These are phyloP conservation scores for Schoenoplectus triqueter DNA, from an alignment of 202 grass and related monocot species.

Conservation along the genomic window DNA sequence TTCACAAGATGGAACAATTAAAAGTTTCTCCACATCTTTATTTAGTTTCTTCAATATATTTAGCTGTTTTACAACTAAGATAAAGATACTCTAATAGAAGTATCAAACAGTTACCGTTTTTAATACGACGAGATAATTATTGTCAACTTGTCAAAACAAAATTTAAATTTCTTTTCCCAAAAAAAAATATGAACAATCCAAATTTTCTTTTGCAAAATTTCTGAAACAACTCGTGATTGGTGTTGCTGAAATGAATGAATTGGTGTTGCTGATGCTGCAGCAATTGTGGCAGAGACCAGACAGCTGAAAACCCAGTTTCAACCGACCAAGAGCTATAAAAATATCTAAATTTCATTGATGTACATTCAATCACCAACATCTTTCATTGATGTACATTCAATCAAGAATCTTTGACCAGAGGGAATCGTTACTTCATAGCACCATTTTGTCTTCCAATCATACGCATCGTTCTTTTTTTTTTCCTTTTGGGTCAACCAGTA, in stretches of 20 bases:
- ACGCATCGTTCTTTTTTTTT: background rate
- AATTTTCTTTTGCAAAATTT: background rate
- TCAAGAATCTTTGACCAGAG: background rate
- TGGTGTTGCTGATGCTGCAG: too few relatives aligned
- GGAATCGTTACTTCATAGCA: background rate
- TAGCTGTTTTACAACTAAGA: background rate
- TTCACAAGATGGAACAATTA: background rate
- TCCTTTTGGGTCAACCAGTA: background rate
- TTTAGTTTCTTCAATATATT: too few relatives aligned
- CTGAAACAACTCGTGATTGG: background rate
- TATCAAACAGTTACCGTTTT: background rate
- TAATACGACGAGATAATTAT: background rate
- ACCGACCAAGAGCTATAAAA: background rate
- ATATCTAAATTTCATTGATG: background rate
- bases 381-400: background rate
- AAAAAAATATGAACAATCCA: background rate
- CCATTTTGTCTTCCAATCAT: background rate
- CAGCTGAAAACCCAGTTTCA: background rate
- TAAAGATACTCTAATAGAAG: background rate
- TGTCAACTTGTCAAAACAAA: background rate
- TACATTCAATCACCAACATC: background rate
- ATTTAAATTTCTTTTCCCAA: background rate
- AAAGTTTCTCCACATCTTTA: background rate
- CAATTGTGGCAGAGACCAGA: background rate
- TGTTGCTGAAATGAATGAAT: too few relatives aligned